phyloP scores from a whole-genome alignment of 495 filamentous ascomycete species.

The Lindgomyces ingoldianus region DNA sequence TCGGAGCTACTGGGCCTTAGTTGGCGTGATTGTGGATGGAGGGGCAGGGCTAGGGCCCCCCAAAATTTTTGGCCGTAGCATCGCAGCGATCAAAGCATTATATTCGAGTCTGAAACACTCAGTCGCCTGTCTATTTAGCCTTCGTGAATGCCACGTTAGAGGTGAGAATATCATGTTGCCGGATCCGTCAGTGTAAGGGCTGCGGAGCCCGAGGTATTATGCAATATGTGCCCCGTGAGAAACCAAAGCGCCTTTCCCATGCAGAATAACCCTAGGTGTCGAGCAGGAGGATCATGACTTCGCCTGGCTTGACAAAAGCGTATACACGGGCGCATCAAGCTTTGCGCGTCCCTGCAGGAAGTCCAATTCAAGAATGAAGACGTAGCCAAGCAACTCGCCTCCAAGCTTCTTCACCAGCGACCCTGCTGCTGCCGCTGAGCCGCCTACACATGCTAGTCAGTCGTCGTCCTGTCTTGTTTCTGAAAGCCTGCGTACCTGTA shows the following conservation, averaged over 20 bases:
- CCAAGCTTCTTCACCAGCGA: constrained; percentile 81
- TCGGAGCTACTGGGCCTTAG: background rate
- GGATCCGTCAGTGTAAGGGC: background rate
- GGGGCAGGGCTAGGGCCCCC: background rate
- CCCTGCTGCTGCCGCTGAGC: constrained; percentile 86
- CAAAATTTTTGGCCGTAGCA: no score
- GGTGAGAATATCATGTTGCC: no score
- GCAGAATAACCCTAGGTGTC: constrained; percentile 1
- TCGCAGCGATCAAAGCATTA: background rate
- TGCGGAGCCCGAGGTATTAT: constrained; percentile 3
- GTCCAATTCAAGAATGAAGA: constrained; percentile 95
- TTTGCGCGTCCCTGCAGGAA: constrained; percentile 90
- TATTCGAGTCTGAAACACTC: background rate
- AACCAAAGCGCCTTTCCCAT: constrained; percentile 6
- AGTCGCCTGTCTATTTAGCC: background rate
- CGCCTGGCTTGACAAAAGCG: constrained; percentile 69
- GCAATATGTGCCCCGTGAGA: background rate
- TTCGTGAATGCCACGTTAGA: background rate
- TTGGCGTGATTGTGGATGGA: background rate
- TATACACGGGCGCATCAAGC: constrained; percentile 81
- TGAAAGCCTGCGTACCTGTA: constrained; percentile 65
- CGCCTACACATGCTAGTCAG: constrained; percentile 59
- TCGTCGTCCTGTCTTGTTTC: background rate
- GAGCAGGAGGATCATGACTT: constrained; percentile 20
- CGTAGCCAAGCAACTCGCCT: constrained; percentile 79